These are phyloP conservation scores for Rubia balearica DNA, from an alignment of 305 asterid genomes.

Conservation along the genomic window DNA sequence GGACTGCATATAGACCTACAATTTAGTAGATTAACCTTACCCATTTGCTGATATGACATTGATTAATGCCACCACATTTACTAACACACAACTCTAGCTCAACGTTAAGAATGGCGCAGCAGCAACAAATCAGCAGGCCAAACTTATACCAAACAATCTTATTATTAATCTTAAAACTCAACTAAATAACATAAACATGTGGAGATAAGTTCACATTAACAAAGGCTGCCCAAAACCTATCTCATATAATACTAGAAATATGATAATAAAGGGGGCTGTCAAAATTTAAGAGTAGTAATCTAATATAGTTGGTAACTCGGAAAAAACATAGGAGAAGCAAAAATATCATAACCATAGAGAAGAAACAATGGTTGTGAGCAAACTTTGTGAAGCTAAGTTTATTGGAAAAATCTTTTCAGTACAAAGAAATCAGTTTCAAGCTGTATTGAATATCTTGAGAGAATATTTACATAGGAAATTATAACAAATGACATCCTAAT, in stretches of 20 bases:
- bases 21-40: too few relatives aligned
- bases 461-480: neutral
- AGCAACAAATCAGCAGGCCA: too few relatives aligned
- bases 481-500: too few relatives aligned
- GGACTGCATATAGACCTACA: too few relatives aligned
- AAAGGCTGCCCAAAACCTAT: neutral
- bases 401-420: neutral
- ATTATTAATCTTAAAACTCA: too few relatives aligned
- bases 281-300: neutral
- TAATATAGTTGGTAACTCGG: neutral
- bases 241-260: neutral
- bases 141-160: too few relatives aligned
- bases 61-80: too few relatives aligned
- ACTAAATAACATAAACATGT: slow-evolving; percentile 29
- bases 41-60: too few relatives aligned
- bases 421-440: neutral
- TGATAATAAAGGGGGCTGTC: neutral
- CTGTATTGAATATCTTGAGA: neutral
- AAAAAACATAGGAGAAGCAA: neutral
- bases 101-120: too few relatives aligned
- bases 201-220: slow-evolving; percentile 2
- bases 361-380: neutral
- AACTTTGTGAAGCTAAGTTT: neutral
- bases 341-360: neutral
- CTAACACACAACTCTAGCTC: too few relatives aligned